A percentile compares a stretch with the other conserved stretches of the same genome.
Conservation (phyloP, 768 basidiomycete species). For the Trametes sanguinea region DNA sequence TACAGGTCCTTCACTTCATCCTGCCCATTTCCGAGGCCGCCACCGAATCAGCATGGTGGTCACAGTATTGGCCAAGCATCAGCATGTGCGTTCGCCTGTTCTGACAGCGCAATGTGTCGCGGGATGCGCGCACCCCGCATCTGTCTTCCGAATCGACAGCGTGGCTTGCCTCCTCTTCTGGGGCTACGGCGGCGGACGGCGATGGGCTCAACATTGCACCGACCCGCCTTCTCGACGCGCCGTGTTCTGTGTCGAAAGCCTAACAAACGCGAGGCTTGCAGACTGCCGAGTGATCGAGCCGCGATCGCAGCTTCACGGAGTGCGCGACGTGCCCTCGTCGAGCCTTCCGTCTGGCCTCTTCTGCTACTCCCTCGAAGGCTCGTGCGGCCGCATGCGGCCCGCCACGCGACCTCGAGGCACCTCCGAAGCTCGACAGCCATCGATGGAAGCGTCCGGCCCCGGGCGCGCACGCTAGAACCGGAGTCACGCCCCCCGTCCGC, state of each 20-base stretch:
- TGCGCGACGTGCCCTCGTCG: neutral
- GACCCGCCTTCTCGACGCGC: neutral
- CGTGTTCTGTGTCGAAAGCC: neutral
- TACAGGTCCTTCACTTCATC: slow-evolving; percentile 6
- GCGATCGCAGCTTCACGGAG: slow-evolving; percentile 11
- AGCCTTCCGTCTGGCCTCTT: too few relatives aligned
- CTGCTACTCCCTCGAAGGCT: neutral
- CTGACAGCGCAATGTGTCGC: neutral
- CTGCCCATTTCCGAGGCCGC: neutral
- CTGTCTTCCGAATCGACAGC: neutral
- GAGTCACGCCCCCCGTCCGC: slow-evolving; percentile 1
- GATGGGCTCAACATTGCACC: neutral
- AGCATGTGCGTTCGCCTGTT: neutral
- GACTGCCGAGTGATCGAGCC: neutral
- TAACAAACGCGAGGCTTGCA: neutral
- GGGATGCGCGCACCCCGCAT: slow-evolving; percentile 7
- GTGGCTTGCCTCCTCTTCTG: neutral
- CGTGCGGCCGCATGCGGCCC: neutral
- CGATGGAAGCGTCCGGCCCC: slow-evolving; percentile 20
- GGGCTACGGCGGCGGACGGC: slow-evolving; percentile 9
- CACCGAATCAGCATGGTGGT: too few relatives aligned
- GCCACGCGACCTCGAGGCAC: slow-evolving; percentile 19
- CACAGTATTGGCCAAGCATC: too few relatives aligned
- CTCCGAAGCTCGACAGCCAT: slow-evolving; percentile 3
- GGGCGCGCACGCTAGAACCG: slow-evolving; percentile 19